Evolutionary conservation across 2,329 filamentous ascomycete genomes (phyloP), one percentile per base, ranked within the genome.

Genomic region (Botrytis fabae): DNA sequence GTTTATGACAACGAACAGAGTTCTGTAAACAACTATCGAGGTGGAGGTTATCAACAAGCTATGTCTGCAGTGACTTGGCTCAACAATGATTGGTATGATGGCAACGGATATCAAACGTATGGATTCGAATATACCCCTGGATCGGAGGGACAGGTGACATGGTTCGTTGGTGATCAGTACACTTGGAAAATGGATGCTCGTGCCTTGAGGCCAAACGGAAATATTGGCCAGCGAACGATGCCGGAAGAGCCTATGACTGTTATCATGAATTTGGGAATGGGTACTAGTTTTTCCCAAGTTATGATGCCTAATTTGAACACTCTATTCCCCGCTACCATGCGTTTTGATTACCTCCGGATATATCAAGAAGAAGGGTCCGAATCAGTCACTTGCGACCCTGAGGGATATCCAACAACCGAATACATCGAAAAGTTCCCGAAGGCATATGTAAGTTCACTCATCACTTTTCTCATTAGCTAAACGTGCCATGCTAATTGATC

Each of bases 231-330:
- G 76, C 84, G 91, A 76, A 81, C 87, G 32, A 87, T 93, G 69
- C 90, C 91, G 0, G 83, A 89, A 76, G 91, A 93, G 79, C 91
- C 91, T 2, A 86, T 93, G 88, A 80, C 89, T 2, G 82, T 93
- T 28, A 84, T 93, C 77, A 85, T 89, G 82, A 93, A 93, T 79
- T 87, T 92, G 77, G 91, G 91, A 78, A 92, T 93, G 87, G 90
- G 88, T 7, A 85, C 85, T 77, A 88, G 87, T 81, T 93, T 93
- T 80, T 88, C 91, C 0, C 80, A 84, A 8, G 83, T 92, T 75
- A 89, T 92, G 78, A 81, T 89, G 73, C 85, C 85, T 1, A 88
- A 86, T 42, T 81, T 93, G 38, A 82, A 80, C 7, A 78, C 84
- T 25, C 81, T 88, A 61, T 84, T 92, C 78, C 91, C 91, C 4